Evolutionary conservation across 768 basidiomycete species (phyloP).

Genomic region (Pisolithus sp.): DNA sequence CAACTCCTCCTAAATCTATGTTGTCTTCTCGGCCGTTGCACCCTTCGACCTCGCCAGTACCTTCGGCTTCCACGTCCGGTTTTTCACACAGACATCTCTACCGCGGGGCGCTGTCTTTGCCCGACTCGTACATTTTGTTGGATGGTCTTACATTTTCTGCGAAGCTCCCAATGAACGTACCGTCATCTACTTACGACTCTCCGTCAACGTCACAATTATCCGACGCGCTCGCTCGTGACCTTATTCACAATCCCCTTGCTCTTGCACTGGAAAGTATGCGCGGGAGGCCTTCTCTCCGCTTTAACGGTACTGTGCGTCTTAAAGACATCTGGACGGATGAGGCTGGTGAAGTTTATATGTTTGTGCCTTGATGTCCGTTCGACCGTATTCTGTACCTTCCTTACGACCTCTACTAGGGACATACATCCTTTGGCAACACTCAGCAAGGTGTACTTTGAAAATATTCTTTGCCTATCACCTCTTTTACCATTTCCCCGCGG

Average conservation of each 20-base stretch:
- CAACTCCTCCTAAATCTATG: constrained; percentile 15
- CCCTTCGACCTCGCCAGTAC: not conserved
- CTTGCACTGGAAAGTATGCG: constrained; percentile 78
- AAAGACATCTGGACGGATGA: constrained; percentile 56
- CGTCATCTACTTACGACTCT: constrained; percentile 26
- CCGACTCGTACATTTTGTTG: constrained; percentile 64
- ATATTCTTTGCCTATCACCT: constrained; percentile 51
- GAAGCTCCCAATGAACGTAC: constrained; percentile 28
- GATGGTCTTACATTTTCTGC: constrained; percentile 70
- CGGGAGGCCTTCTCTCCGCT: constrained; percentile 55
- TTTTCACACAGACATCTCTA: constrained; percentile 52
- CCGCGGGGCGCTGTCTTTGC: constrained; percentile 66
- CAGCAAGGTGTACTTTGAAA: constrained; percentile 64
- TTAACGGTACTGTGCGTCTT: constrained; percentile 48
- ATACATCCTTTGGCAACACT: constrained; percentile 61
- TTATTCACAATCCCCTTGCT: constrained; percentile 65
- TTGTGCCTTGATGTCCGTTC: constrained; percentile 34
- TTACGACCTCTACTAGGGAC: constrained; percentile 38
- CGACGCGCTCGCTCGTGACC: constrained; percentile 22
- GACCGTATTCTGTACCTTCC: not conserved
- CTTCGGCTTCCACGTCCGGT: not conserved
- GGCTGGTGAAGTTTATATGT: constrained; percentile 42
- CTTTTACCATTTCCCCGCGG: constrained; percentile 21
- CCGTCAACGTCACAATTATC: constrained; percentile 20
- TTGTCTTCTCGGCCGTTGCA: not conserved